Evolutionary conservation across 352 stramenopile species (phyloP), one percentile per base, ranked within the genome.

Genomic region (Globisporangium uncinulatum): DNA sequence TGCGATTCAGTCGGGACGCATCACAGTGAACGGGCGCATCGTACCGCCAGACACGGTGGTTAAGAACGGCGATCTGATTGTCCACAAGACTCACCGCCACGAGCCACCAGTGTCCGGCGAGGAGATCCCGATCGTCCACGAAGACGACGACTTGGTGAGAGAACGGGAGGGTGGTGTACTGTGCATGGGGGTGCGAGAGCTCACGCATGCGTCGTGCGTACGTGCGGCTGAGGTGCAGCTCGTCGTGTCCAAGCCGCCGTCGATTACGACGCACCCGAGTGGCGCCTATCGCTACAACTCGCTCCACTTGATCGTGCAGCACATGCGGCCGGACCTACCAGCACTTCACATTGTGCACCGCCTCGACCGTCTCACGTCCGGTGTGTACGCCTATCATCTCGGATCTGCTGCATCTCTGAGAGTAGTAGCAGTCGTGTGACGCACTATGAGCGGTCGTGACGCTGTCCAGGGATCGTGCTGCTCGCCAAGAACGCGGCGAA

Each of bases 201-300:
- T 34, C 8, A 21, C 15, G 17, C 6, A 11, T 17, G 6, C 31
- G 11, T 43, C 48, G 36, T 34, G 19, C 13, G 36, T 20, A n/a
- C n/a, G 11, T 58, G 13, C 15, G 15, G 11, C 56, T 15, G 5
- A 42, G 15, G 15, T 46, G 41, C 46, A 95, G 86, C 63, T 95
- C 21, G 86, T 91, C 4, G 86, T 95, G 19, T 81, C 58, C 67
- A 96, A 98, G 67, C 96, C 95, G 11, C 76, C 92, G 50, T 97
- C 89, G 37, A 89, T 99, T 44, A 84, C 96, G 1, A 97, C 97
- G 15, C 94, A 99, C 63, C 92, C 96, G 36, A 97, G 90, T 63
- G 96, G 96, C 48, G 86, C 91, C 14, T 98, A 98, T 67, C 86
- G 96, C 39, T 83, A 97, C 63, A 99, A 99, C 69, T 95, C 94